Conservation (phyloP, 2,329 filamentous ascomycete species). For the Monosporascus sp. region DNA sequence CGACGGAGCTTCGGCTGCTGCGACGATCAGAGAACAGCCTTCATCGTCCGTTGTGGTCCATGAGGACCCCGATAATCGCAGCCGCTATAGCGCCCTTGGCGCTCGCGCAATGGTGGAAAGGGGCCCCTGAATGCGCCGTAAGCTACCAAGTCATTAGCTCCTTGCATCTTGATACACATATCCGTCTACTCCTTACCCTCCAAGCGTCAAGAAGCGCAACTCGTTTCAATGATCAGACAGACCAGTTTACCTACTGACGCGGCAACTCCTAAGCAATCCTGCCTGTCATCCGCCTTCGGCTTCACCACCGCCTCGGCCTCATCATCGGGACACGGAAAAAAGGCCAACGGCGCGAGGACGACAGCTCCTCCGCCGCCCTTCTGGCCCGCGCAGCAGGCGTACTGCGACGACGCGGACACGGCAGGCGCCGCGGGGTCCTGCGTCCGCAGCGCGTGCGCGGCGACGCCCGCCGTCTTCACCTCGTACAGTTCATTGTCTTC, state of each 20-base stretch:
- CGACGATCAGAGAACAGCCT: no score
- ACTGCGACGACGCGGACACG: slow-evolving; percentile 21
- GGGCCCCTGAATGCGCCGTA: slow-evolving; percentile 38
- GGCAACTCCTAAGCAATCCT: slow-evolving; percentile 32
- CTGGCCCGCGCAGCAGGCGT: slow-evolving; percentile 27
- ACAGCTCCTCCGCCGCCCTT: slow-evolving; percentile 3
- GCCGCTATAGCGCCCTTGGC: slow-evolving; percentile 22
- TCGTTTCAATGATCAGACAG: not conserved
- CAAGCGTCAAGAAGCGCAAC: not conserved
- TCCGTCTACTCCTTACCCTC: not conserved
- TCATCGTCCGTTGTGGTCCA: slow-evolving; percentile 6
- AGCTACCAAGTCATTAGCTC: slow-evolving; percentile 13
- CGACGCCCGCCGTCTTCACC: slow-evolving; percentile 19
- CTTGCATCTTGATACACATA: not conserved
- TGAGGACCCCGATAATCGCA: slow-evolving; percentile 27
- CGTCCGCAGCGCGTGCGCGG: slow-evolving; percentile 22
- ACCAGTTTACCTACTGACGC: slow-evolving; percentile 6
- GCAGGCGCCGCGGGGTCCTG: slow-evolving; percentile 23
- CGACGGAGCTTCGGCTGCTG: no score
- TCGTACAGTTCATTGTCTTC: slow-evolving; percentile 32
- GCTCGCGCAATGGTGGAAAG: slow-evolving; percentile 33
- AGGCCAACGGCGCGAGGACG: slow-evolving; percentile 11
- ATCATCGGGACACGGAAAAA: not conserved
- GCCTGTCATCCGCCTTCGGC: slow-evolving; percentile 34
- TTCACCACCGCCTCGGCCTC: slow-evolving; percentile 12